Evolutionary conservation across 2,329 filamentous ascomycete genomes (phyloP), one percentile per base, ranked within the genome.

Genomic region (Colletotrichum nymphaeae): DNA sequence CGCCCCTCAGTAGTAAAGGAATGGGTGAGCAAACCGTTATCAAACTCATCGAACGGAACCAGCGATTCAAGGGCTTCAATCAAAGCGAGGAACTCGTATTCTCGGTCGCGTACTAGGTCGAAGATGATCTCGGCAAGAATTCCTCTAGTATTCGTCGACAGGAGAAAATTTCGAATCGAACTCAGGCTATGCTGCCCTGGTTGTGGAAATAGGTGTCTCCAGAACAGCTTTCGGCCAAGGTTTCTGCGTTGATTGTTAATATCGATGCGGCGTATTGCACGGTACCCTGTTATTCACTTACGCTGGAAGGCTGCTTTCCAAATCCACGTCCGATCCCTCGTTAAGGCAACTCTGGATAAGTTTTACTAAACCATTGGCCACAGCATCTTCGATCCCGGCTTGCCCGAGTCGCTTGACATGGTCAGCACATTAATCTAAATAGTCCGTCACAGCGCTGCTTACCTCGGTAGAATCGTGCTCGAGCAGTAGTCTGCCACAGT

Each of bases 131-230:
- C 88, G 75, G 90, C 91, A 7, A 95, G 81, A 75, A 88, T 87
- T 28, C 85, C 83, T 30, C 93, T 87, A 9, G 91, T 92, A 37
- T 85, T 78, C 2, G 82, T 81, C 72, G 90, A 86, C 62, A 94
- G 83, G 5, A 90, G 77, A 42, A 55, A 60, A 22, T 49, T 66
- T 57, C 60, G 67, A 11, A 56, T 37, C 9, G 32, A 26, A 30
- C 86, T 83, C 72, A 67, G 78, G 74, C 35, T 73, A 16, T 75
- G 75, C 30, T 75, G 79, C 75, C 81, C 80, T n/a, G 83, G 79
- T 1, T 87, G 85, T 0, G 93, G 93, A 76, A 94, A 94, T 0
- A 95, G 83, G 77, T 93, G 92, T 68, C 84, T 88, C 78, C 87
- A 89, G 76, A 95, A 90, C 1, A 95, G 79, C 3, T 83, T 78